These are phyloP conservation scores for Gossypium mustelinum DNA, from an alignment of 345 rosid species.

Conservation along the genomic window DNA sequence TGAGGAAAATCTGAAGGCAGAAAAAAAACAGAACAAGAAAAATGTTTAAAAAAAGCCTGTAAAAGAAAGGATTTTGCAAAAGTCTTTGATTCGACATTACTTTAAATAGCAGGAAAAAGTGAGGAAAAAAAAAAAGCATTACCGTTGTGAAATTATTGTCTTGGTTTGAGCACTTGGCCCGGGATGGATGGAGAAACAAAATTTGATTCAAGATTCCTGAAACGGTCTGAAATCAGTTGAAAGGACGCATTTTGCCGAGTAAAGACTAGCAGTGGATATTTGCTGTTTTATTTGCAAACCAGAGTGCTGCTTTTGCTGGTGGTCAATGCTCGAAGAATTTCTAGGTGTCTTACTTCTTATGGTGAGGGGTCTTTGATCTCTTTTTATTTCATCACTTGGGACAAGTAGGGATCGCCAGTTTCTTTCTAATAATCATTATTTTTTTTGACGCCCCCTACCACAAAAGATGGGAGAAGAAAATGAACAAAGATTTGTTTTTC, in stretches of 20 bases:
- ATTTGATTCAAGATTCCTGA: slow-evolving; percentile 21
- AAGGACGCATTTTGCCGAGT: slow-evolving; percentile 15
- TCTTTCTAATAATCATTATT: slow-evolving; percentile 13
- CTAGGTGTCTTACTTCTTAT: slow-evolving; percentile 27
- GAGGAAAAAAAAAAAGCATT: neutral
- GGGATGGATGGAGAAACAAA: slow-evolving; percentile 11
- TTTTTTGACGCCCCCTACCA: neutral
- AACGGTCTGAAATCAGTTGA: slow-evolving; percentile 17
- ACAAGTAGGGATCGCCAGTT: slow-evolving; percentile 20
- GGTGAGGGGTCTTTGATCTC: slow-evolving; percentile 38
- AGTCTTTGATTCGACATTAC: neutral
- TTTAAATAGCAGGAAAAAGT: neutral
- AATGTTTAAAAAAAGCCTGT: neutral
- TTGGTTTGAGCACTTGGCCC: slow-evolving; percentile 12
- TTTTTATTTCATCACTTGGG: slow-evolving; percentile 22
- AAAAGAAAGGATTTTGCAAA: neutral
- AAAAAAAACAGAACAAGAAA: neutral
- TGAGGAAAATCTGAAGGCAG: neutral
- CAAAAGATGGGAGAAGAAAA: neutral
- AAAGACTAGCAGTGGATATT: slow-evolving; percentile 23
- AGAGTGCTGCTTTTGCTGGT: slow-evolving; percentile 28
- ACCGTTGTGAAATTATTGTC: neutral
- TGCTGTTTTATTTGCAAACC: slow-evolving; percentile 21
- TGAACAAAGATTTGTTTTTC: neutral
- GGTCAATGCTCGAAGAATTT: slow-evolving; percentile 25